Conservation (phyloP, 2,329 filamentous ascomycete species). For the Metarhizium rileyi region DNA sequence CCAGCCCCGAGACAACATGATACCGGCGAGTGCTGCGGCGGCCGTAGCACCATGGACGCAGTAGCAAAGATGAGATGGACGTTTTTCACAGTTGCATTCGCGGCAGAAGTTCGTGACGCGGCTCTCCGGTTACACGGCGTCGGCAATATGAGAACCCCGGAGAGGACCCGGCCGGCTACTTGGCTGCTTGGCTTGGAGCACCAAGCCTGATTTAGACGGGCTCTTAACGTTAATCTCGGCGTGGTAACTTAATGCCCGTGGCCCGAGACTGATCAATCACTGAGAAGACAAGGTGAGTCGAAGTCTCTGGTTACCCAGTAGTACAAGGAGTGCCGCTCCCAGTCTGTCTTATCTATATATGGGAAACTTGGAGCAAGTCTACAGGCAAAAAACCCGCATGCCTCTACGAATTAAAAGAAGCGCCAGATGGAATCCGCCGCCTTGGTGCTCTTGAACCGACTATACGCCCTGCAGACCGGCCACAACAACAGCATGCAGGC, state of each 20-base stretch:
- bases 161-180: background rate
- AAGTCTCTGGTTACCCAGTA: no score
- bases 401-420: constrained; percentile 26
- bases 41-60: background rate
- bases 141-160: background rate
- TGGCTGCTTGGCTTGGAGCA: background rate
- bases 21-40: no score
- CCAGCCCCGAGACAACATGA: background rate
- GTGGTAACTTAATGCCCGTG: no score
- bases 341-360: no score
- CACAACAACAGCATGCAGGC: constrained; percentile 27
- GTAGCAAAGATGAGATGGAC: no score
- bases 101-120: background rate
- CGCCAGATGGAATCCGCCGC: constrained; percentile 34
- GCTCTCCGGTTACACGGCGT: background rate
- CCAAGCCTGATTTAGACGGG: background rate
- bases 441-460: constrained; percentile 32
- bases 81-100: no score
- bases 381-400: background rate
- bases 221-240: no score
- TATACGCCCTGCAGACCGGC: constrained; percentile 31
- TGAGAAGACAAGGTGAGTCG: no score
- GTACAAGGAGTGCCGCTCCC: no score
- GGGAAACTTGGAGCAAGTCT: no score
- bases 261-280: no score